Percentiles rank a stretch among this genome's conserved stretches.
These are phyloP conservation scores for Salix arbutifolia DNA, from an alignment of 345 rosid genomes.

Conservation along the genomic window DNA sequence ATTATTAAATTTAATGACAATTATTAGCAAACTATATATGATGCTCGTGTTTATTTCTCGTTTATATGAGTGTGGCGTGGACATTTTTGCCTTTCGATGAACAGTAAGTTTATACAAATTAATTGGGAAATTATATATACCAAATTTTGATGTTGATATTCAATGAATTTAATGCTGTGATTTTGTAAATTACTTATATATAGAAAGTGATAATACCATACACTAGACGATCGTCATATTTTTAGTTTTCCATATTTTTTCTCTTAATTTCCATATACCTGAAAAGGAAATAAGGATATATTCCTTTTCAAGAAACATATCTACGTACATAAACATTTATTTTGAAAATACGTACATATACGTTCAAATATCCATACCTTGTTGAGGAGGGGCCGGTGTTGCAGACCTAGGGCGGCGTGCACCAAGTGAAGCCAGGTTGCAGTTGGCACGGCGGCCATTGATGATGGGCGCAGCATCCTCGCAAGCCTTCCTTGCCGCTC, in stretches of 20 bases:
- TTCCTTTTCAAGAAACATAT: background rate
- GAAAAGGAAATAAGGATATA: background rate
- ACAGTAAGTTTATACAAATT: background rate
- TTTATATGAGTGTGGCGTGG: background rate
- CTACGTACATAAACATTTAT: background rate
- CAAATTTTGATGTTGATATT: background rate
- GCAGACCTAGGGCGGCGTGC: conserved; percentile 70
- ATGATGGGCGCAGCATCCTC: conserved; percentile 79
- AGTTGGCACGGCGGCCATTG: conserved; percentile 92
- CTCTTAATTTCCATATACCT: background rate
- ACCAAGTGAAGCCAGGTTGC: conserved; percentile 92
- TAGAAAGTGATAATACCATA: background rate
- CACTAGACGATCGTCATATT: background rate
- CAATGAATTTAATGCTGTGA: no score
- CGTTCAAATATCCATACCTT: conserved; percentile 37
- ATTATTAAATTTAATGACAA: background rate
- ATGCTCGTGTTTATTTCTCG: background rate
- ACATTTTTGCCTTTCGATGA: background rate
- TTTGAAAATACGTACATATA: background rate
- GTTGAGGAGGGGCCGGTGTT: conserved; percentile 44
- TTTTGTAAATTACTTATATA: background rate
- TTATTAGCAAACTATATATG: background rate
- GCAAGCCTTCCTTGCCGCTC: conserved; percentile 80
- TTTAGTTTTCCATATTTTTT: background rate
- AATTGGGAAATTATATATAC: background rate